Conservation (phyloP, 1,284 basidiomycete genomes). For the Boletus semigastroideus region DNA sequence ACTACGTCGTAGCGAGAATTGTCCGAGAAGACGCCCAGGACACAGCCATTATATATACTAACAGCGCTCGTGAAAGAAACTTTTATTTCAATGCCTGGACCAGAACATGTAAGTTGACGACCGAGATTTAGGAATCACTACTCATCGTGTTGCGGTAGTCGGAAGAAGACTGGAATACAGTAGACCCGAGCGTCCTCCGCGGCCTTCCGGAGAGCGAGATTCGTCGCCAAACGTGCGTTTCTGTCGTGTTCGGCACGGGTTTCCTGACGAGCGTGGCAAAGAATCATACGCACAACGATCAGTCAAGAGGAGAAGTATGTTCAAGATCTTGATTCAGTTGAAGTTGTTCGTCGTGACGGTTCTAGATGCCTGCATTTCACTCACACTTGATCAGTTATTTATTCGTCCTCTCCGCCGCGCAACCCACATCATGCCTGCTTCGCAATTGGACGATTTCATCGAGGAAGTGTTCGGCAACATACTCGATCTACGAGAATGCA, state of each 20-base stretch:
- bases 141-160: constrained; percentile 28
- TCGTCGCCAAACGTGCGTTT: constrained; percentile 74
- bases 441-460: constrained; percentile 78
- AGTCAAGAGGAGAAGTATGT: constrained; percentile 90
- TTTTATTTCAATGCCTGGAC: constrained; percentile 19
- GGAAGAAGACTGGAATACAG: constrained; percentile 75
- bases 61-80: constrained; percentile 22
- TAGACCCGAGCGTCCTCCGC: constrained; percentile 66
- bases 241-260: neutral
- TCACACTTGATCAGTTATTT: constrained; percentile 52
- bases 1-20: no score
- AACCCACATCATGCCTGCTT: constrained; percentile 68
- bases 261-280: constrained; percentile 27
- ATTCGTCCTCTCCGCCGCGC: constrained; percentile 74
- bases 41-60: no score
- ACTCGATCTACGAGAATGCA: constrained; percentile 79
- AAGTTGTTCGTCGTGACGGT: constrained; percentile 49
- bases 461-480: constrained; percentile 88
- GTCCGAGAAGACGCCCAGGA: no score
- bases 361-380: neutral
- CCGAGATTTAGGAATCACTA: constrained; percentile 8
- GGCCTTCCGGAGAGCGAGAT: constrained; percentile 77
- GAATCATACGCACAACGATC: constrained; percentile 92
- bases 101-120: constrained; percentile 28
- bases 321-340: constrained; percentile 84